Base-by-base conservation (phyloP, 257 asterid genomes). In the Galeopsis tetrahit region DNA sequence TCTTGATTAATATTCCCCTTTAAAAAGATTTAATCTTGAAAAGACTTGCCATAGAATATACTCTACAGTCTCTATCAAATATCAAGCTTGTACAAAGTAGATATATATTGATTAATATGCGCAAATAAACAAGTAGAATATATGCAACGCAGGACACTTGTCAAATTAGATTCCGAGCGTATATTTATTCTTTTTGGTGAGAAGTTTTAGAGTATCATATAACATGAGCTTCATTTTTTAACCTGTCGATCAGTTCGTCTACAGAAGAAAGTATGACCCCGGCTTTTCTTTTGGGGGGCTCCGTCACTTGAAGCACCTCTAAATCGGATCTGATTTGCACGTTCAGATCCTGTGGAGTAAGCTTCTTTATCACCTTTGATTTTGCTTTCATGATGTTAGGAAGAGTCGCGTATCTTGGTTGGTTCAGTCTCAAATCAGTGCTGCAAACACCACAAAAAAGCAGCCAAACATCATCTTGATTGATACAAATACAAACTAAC, bases 361-460 rank as follows among this genome's bases (percentile, higher is more conserved):
- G 61, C 77, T 89, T 94, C 91, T 87, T 87, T 71, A 94, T 87
- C 35, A 71, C 82, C 85, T 94, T 94, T 17, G 96, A 88, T 76
- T 91, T 94, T 1, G 99, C 99, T 82, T 94, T 94, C 99, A 91
- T 94, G 57, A 94, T 94, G 85, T 94, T 94, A 0, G 97, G 97
- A 44, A 94, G 99, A 10, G 97, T 91, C 4, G 99, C 97, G 40
- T 91, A 94, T 74, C 98, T 84, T 5, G 97, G 97, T 79, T 91
- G 97, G 81, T 91, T 94, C 87, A 91, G 67, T 66, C 98, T 92
- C 89, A 94, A 72, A 66, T 94, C 97, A 49, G 97, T 84, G 58
- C 98, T 94, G 96, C 77, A 21, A 63, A 53, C 11, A 65, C 4
- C 35, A 31, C 10, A 57, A 10, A 75, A 75, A 72, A 35, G 67